Evolutionary conservation across 1,284 basidiomycete genomes (phyloP).

Genomic region (Athelia psychrophila): DNA sequence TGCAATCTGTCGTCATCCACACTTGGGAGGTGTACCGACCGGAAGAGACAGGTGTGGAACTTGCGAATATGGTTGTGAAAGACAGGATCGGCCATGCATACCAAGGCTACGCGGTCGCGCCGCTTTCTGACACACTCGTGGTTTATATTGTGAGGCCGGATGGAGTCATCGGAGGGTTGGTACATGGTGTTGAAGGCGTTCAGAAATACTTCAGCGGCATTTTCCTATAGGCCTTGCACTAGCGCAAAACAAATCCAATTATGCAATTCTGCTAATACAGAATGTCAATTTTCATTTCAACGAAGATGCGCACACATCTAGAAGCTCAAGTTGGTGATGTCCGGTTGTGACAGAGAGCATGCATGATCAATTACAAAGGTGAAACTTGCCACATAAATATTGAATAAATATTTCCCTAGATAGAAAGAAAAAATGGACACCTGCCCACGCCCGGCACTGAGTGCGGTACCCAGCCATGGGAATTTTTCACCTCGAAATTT

Average conservation of each 20-base stretch:
- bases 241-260: too few species aligned
- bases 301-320: too few species aligned
- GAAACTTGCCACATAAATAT: neutral
- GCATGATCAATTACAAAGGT: too few species aligned
- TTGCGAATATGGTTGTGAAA: slow-evolving; percentile 28
- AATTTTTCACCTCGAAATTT: too few species aligned
- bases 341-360: too few species aligned
- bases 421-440: neutral
- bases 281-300: too few species aligned
- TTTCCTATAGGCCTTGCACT: too few species aligned
- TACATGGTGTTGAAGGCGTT: slow-evolving; percentile 24
- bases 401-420: too few species aligned
- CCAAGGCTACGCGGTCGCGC: slow-evolving; percentile 29
- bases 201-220: slow-evolving; percentile 29
- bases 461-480: too few species aligned
- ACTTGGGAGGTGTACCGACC: slow-evolving; percentile 17
- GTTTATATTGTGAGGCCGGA: slow-evolving; percentile 33
- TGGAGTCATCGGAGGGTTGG: slow-evolving; percentile 36
- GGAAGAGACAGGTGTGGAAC: slow-evolving; percentile 3
- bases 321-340: too few species aligned
- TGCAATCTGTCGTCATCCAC: slow-evolving; percentile 17
- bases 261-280: too few species aligned
- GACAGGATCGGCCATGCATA: slow-evolving; percentile 35
- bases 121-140: slow-evolving; percentile 28
- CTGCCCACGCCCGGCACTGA: neutral